Conservation (phyloP, 1,284 basidiomycete genomes). For the Retiboletus fuscus region DNA sequence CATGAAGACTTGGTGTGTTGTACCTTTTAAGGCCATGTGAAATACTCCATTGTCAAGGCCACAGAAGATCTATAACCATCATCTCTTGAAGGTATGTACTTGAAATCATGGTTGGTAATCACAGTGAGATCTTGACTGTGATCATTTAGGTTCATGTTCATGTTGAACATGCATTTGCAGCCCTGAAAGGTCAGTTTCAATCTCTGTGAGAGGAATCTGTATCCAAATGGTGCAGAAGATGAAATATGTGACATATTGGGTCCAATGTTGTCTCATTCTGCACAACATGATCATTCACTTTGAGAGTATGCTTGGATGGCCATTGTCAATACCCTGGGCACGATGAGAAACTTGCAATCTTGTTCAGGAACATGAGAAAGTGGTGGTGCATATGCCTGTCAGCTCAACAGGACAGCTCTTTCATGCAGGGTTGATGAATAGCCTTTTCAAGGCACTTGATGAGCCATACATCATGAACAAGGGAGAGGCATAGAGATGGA, state of each 20-base stretch:
- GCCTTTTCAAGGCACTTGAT: too few relatives aligned
- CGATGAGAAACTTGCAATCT: background rate
- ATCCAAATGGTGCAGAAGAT: background rate
- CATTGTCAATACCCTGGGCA: background rate
- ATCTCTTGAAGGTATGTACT: background rate
- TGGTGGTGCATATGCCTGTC: too few relatives aligned
- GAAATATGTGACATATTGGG: background rate
- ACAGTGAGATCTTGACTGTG: background rate
- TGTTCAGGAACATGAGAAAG: too few relatives aligned
- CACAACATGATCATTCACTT: background rate
- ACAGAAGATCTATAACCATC: background rate
- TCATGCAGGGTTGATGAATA: too few relatives aligned
- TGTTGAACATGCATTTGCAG: background rate
- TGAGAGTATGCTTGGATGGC: background rate
- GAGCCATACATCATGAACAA: too few relatives aligned
- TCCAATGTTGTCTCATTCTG: background rate
- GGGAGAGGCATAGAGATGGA: too few relatives aligned
- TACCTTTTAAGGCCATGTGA: constrained; percentile 18
- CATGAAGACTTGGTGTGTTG: constrained; percentile 14
- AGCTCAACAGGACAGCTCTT: too few relatives aligned
- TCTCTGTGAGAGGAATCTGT: background rate
- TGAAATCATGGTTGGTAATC: background rate
- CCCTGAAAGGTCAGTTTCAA: background rate
- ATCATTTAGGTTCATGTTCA: background rate
- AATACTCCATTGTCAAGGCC: background rate